These are phyloP conservation scores for Coelastrella sp. DNA, from an alignment of 139 green algal species.

Conservation along the genomic window DNA sequence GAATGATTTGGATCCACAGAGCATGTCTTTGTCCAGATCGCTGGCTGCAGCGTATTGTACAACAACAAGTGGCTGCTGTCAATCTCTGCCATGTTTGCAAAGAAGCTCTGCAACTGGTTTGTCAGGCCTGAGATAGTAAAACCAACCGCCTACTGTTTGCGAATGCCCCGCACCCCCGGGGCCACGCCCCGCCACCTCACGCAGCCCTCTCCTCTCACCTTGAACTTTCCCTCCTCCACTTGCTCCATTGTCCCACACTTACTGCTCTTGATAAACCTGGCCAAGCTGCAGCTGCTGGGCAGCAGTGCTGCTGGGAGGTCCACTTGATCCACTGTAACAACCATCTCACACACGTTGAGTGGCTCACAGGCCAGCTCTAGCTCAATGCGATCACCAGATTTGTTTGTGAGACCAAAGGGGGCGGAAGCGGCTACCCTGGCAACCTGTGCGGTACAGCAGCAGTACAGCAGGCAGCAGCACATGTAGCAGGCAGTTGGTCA, in stretches of 20 bases:
- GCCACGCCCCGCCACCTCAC: no score
- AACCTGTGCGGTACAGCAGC: background rate
- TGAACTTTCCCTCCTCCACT: background rate
- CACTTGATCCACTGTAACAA: background rate
- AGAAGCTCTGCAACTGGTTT: no score
- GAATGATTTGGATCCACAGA: no score
- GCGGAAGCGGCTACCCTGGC: background rate
- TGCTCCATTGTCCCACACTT: background rate
- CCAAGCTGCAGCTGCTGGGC: slow-evolving; percentile 18
- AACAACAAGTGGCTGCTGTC: no score
- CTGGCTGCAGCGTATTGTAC: no score
- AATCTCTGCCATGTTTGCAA: no score
- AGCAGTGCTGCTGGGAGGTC: background rate
- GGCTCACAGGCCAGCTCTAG: slow-evolving; percentile 21
- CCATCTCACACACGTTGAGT: background rate
- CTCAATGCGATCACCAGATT: background rate
- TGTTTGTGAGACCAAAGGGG: background rate
- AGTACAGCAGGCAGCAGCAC: background rate
- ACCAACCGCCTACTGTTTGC: no score
- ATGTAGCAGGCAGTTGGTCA: no score
- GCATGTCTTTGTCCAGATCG: no score
- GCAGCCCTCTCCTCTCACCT: no score
- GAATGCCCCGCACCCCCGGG: no score
- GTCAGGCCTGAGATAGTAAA: no score
- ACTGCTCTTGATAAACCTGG: slow-evolving; percentile 4